These are phyloP conservation scores for Phycomyces nitens DNA, from an alignment of 192 early-diverging fungal genomes.

Conservation along the genomic window DNA sequence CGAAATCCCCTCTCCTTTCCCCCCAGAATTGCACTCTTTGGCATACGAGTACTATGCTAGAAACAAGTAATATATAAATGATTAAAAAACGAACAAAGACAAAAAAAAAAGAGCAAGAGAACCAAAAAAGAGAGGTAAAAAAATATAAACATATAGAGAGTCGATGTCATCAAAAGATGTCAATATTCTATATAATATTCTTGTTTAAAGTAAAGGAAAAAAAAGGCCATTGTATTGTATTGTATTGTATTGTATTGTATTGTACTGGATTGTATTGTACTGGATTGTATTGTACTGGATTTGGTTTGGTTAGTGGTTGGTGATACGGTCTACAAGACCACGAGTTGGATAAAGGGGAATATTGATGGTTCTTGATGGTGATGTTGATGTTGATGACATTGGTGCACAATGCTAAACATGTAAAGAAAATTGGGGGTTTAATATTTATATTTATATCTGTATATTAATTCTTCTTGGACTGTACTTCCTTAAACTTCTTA, in stretches of 20 bases:
- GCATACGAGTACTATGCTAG: conserved; percentile 90
- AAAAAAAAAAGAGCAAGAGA: background rate
- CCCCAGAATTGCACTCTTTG: conserved; percentile 85
- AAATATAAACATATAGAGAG: background rate
- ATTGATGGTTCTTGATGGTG: too few relatives aligned
- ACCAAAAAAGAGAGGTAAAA: background rate
- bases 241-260: background rate
- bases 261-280: background rate
- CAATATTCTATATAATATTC: too few relatives aligned
- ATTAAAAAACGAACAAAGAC: background rate
- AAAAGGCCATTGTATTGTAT: conserved; percentile 1
- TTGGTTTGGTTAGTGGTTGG: too few relatives aligned
- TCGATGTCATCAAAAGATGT: too few relatives aligned
- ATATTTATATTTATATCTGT: too few relatives aligned
- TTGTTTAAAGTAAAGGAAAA: background rate
- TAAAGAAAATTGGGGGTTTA: too few relatives aligned
- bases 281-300: background rate
- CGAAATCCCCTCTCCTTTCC: conserved; percentile 93
- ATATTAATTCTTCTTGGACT: too few relatives aligned
- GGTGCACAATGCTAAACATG: too few relatives aligned
- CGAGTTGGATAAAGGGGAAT: too few relatives aligned
- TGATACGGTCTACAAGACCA: too few relatives aligned
- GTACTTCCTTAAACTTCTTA: too few relatives aligned
- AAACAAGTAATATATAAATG: conserved; percentile 25
- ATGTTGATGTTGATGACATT: too few relatives aligned